Conservation (phyloP, 306 rosid genomes). For the Corylus heterophylla region DNA sequence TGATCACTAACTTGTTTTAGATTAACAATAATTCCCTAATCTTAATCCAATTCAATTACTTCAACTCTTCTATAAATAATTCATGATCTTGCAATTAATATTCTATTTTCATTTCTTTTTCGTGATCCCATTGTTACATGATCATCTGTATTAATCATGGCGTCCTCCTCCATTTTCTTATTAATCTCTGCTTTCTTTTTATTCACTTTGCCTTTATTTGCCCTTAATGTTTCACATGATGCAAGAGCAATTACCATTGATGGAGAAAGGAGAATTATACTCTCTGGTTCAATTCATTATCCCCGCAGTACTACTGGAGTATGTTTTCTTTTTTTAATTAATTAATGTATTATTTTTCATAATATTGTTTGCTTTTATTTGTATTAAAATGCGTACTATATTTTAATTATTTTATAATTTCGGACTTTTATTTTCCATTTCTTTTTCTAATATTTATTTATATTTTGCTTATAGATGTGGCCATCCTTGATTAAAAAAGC, state of each 20-base stretch:
- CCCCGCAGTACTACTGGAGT: constrained; percentile 43
- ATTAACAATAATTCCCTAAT: not conserved
- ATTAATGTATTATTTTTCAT: too few species aligned
- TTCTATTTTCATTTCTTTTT: too few species aligned
- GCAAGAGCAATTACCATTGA: constrained; percentile 30
- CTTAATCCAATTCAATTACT: not conserved
- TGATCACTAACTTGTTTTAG: not conserved
- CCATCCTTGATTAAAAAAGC: constrained; percentile 38
- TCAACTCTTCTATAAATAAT: not conserved
- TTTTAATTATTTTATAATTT: too few species aligned
- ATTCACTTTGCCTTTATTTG: not conserved
- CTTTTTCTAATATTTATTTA: too few species aligned
- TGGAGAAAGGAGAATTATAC: constrained; percentile 28
- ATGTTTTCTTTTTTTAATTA: not conserved
- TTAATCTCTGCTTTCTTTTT: not conserved
- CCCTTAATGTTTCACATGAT: constrained; percentile 30
- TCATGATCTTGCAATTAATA: too few species aligned
- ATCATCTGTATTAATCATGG: not conserved
- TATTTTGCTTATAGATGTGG: constrained; percentile 42
- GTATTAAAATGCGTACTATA: too few species aligned
- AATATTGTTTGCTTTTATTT: too few species aligned
- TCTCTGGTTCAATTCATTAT: constrained; percentile 48
- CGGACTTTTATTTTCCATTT: not conserved
- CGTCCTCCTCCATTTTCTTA: not conserved
- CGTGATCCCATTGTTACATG: too few species aligned